Base-by-base conservation (phyloP, 2,329 filamentous ascomycete genomes). In the Mycosphaerella arachidis region DNA sequence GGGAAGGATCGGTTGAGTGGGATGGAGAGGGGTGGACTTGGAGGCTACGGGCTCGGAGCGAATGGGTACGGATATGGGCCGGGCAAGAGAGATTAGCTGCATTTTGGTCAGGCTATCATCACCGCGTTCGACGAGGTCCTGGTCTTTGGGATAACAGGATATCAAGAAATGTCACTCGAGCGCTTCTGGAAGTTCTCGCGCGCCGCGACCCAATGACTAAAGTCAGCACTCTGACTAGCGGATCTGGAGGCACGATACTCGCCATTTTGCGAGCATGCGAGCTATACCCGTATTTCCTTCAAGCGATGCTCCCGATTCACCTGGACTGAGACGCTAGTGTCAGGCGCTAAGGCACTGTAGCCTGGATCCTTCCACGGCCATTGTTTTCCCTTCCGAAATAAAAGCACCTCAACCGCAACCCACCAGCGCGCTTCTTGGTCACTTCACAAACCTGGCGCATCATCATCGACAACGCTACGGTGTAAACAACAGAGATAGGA, bases 1-100 rank as follows among this genome's bases (percentile, higher is more conserved):
- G 83, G 83, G 48, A 80, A 80, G 53, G 84, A 85, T 67, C 76
- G 81, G 65, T 68, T 71, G 70, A 72, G 58, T 64, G 75, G 73
- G 1, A 70, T 74, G 58, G 73, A 77, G 60, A 73, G 76, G 58
- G 76, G 72, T 58, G 68, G 72, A 43, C 53, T 72, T 50, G 77
- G 76, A 10, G 75, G 78, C 0, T 79, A 80, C 72, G 77, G 75
- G 6, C 72, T 76, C 57, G 73, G 73, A 56, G 66, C 67, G 59
- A 61, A 63, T 3, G 50, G 50, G 12, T 76, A 76, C 70, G 65
- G 65, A 10, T 71, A 73, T 60, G 74, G 76, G 16, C 59, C 69
- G 55, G 74, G 74, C 29, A 81, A 81, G 71, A 76, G 76, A 60
- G 78, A 81, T 68, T 76, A 63, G 31, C 7, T 8, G 31, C 8